These are phyloP conservation scores for Poteriospumella lacustris DNA, from an alignment of 108 stramenopile species.

Conservation along the genomic window DNA sequence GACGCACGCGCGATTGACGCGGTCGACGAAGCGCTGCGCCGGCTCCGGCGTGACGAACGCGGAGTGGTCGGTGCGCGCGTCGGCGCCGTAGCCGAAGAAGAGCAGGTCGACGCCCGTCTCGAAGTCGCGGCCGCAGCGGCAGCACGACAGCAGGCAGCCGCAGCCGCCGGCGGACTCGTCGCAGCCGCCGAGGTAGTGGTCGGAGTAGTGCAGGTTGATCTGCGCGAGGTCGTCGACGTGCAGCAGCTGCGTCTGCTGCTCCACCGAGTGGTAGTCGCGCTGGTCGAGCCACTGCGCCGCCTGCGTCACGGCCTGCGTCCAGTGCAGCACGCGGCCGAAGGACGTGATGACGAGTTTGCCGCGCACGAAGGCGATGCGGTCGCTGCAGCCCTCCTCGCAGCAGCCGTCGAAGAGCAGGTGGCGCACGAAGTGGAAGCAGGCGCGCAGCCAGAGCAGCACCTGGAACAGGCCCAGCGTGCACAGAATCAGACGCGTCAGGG, in stretches of 20 bases:
- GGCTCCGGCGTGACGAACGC: too few relatives aligned
- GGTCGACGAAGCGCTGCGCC: not conserved
- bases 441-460: not conserved
- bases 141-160: not conserved
- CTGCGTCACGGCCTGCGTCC: not conserved
- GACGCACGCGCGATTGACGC: not conserved
- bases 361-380: not conserved
- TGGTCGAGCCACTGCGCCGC: not conserved
- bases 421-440: not conserved
- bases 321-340: not conserved
- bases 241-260: not conserved
- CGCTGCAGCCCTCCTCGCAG: not conserved
- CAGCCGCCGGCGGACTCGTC: too few relatives aligned
- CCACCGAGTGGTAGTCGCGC: not conserved
- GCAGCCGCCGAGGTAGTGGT: too few relatives aligned
- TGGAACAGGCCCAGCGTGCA: not conserved
- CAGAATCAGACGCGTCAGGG: not conserved
- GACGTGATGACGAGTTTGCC: not conserved
- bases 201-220: not conserved
- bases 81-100: not conserved
- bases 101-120: not conserved
- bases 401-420: not conserved
- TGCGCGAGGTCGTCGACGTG: not conserved
- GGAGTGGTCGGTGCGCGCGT: not conserved
- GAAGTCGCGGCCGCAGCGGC: not conserved